Percentiles rank a stretch among this genome's conserved stretches.
Evolutionary conservation across 2,329 filamentous ascomycete species (phyloP).

Genomic region (Iodosphaeria phyllophila): DNA sequence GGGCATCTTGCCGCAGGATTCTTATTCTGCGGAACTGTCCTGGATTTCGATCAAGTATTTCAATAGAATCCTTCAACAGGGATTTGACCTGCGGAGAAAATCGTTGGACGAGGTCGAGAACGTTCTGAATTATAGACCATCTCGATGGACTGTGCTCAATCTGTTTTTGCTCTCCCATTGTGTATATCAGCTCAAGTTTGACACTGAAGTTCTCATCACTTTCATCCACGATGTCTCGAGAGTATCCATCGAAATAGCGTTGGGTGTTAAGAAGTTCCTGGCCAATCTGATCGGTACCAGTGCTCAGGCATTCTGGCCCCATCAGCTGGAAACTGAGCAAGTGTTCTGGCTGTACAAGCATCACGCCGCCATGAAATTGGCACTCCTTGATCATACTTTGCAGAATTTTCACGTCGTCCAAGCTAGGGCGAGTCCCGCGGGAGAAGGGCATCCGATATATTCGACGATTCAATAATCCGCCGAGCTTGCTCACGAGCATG

Average conservation of each 20-base stretch:
- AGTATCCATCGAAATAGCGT: slow-evolving; percentile 20
- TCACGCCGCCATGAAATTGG: slow-evolving; percentile 27
- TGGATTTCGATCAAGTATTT: slow-evolving; percentile 13
- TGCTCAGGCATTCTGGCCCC: slow-evolving; percentile 32
- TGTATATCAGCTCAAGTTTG: slow-evolving; percentile 45
- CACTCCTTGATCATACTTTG: slow-evolving; percentile 23
- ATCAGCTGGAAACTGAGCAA: slow-evolving; percentile 44
- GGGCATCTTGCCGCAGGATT: slow-evolving; percentile 20
- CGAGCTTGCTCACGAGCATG: slow-evolving; percentile 32
- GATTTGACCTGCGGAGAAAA: slow-evolving; percentile 13
- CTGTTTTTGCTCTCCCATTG: slow-evolving; percentile 30
- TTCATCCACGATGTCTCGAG: slow-evolving; percentile 43
- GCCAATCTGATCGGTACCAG: slow-evolving; percentile 15
- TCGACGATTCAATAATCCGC: slow-evolving; percentile 32
- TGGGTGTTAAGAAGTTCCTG: slow-evolving; percentile 19
- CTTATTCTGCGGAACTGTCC: slow-evolving; percentile 29
- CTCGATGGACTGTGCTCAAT: slow-evolving; percentile 34
- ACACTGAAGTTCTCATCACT: slow-evolving; percentile 44
- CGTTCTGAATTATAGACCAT: slow-evolving; percentile 34
- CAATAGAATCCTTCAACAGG: slow-evolving; percentile 18
- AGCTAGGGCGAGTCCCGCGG: slow-evolving; percentile 21
- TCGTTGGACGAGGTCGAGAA: slow-evolving; percentile 24
- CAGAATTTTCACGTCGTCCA: slow-evolving; percentile 20
- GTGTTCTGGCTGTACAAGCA: slow-evolving; percentile 46
- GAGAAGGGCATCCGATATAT: slow-evolving; percentile 42